Evolutionary conservation across 345 rosid species (phyloP).

Genomic region (Salix caprea): DNA sequence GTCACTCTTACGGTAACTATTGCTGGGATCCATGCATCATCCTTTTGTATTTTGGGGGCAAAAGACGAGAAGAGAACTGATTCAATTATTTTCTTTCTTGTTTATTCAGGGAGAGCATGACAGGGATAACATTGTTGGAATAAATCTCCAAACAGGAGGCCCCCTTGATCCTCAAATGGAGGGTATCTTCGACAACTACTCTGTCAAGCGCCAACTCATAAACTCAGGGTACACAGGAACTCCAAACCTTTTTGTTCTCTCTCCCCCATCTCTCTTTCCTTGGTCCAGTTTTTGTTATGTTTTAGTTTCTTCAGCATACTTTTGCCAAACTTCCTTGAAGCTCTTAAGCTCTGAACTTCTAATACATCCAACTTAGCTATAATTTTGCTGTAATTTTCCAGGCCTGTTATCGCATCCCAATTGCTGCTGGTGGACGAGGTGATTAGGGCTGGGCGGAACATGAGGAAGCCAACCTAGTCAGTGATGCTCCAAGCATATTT

Average conservation of each 20-base stretch:
- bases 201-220: constrained; percentile 88
- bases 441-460: constrained; percentile 91
- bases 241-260: not conserved
- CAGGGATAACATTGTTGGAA: constrained; percentile 79
- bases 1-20: constrained; percentile 66
- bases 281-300: not conserved
- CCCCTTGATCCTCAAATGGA: constrained; percentile 84
- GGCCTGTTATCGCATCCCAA: constrained; percentile 94
- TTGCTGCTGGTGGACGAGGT: constrained; percentile 94
- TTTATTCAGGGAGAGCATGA: constrained; percentile 83
- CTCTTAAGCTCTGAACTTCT: not conserved
- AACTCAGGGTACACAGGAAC: constrained; percentile 64
- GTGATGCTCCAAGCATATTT: not conserved
- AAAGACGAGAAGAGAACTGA: not conserved
- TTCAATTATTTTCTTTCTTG: not conserved
- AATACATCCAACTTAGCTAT: not conserved
- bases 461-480: constrained; percentile 80
- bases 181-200: constrained; percentile 92
- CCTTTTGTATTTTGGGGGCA: too few species aligned
- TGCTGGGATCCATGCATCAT: not conserved
- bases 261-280: too few species aligned
- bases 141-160: constrained; percentile 77
- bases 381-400: constrained; percentile 27
- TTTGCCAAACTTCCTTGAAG: not conserved
- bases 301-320: too few species aligned